Conservation (phyloP, 495 filamentous ascomycete genomes). For the Aspergillus egyptiacus region DNA sequence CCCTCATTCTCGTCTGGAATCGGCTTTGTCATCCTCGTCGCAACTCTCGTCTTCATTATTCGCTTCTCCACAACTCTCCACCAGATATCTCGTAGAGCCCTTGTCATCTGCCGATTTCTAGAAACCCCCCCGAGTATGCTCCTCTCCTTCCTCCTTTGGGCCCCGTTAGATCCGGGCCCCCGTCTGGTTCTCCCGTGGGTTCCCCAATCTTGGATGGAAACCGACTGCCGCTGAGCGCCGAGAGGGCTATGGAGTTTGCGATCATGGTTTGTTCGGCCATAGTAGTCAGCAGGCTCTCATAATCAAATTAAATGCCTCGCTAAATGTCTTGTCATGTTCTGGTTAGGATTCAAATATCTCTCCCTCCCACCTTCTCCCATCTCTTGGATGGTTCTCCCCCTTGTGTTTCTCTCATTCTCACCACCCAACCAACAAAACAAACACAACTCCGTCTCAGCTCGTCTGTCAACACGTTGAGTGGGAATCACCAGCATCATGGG, state of each 20-base stretch:
- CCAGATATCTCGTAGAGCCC: constrained; percentile 15
- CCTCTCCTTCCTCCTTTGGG: constrained; percentile 8
- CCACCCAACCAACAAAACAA: background rate
- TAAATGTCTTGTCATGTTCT: constrained; percentile 11
- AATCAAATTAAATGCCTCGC: constrained; percentile 9
- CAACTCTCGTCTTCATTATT: background rate
- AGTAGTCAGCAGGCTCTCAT: background rate
- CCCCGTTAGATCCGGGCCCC: constrained; percentile 34
- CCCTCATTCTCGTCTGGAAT: background rate
- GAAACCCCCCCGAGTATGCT: constrained; percentile 6
- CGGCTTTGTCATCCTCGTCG: background rate
- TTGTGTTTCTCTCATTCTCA: constrained; percentile 9
- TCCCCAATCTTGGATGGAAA: constrained; percentile 21
- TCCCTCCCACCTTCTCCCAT: constrained; percentile 14
- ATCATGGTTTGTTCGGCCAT: too few species aligned
- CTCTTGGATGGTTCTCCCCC: constrained; percentile 8
- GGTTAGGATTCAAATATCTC: constrained; percentile 7
- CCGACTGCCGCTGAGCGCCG: constrained; percentile 21
- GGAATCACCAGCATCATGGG: constrained; percentile 30
- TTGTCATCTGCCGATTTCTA: constrained; percentile 3
- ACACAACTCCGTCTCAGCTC: background rate
- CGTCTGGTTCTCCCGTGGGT: constrained; percentile 22
- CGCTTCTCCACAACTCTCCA: background rate
- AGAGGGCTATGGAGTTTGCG: background rate
- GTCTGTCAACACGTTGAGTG: background rate